phyloP scores from a whole-genome alignment of 257 asterid species.

The Jaltomata sinuosa region DNA sequence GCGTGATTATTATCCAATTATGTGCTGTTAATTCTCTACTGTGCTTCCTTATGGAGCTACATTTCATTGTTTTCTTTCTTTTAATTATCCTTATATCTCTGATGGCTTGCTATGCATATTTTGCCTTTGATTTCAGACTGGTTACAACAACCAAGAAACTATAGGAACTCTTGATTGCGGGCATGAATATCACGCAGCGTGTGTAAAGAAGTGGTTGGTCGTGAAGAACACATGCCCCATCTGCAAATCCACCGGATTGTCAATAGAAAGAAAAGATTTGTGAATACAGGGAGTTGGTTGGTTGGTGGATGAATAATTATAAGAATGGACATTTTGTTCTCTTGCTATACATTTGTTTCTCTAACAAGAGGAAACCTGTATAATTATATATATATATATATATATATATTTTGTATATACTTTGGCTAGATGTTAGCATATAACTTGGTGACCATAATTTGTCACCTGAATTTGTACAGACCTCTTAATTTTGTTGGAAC shows the following conservation, averaged over 20 bases:
- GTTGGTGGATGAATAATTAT: slow-evolving; percentile 23
- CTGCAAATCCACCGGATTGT: slow-evolving; percentile 10
- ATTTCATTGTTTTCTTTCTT: neutral
- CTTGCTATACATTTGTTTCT: neutral
- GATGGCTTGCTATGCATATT: neutral
- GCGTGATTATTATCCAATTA: neutral
- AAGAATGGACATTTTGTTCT: slow-evolving; percentile 18
- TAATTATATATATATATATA: slow-evolving; percentile 8
- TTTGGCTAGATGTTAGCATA: neutral
- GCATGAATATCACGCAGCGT: slow-evolving; percentile 14
- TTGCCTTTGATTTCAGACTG: slow-evolving; percentile 2
- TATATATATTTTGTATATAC: slow-evolving; percentile 70
- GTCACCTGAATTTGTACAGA: slow-evolving; percentile 56
- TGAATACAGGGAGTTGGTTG: slow-evolving; percentile 12
- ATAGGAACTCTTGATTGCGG: slow-evolving; percentile 14
- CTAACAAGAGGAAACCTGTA: slow-evolving; percentile 22
- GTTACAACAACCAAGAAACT: slow-evolving; percentile 1
- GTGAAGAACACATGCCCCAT: slow-evolving; percentile 21
- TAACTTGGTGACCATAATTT: slow-evolving; percentile 21
- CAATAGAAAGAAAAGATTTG: slow-evolving; percentile 19
- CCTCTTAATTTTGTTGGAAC: slow-evolving; percentile 4
- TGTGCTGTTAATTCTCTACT: neutral
- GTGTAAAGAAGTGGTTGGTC: slow-evolving; percentile 16
- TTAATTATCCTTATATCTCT: neutral
- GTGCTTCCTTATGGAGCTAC: neutral